Conservation (phyloP, 176 grass and related monocot species). For the Raddia guianensis region DNA sequence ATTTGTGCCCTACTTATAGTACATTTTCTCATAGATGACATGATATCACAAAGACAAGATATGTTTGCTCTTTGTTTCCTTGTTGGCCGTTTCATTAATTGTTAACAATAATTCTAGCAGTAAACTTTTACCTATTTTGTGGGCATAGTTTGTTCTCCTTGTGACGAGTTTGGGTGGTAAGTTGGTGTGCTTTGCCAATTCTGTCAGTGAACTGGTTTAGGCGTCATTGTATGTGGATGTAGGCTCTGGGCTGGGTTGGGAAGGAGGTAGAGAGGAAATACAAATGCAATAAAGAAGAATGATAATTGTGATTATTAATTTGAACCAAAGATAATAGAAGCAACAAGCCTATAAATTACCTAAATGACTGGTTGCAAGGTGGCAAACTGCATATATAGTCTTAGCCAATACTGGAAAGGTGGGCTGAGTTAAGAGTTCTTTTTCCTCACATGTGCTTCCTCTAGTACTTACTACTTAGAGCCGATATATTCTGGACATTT, state of each 20-base stretch:
- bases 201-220: constrained; percentile 14
- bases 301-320: constrained; percentile 14
- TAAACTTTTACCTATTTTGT: neutral
- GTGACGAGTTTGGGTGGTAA: neutral
- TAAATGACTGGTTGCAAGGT: neutral
- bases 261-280: neutral
- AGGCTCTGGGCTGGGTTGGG: neutral
- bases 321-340: neutral
- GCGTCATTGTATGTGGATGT: constrained; percentile 6
- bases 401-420: neutral
- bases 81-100: neutral
- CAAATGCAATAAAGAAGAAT: constrained; percentile 7
- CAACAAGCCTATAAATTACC: constrained; percentile 7
- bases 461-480: neutral
- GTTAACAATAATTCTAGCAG: neutral
- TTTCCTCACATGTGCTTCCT: neutral
- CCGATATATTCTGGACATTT: constrained; percentile 6
- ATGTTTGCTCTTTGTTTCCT: neutral
- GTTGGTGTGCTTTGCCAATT: constrained; percentile 16
- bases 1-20: constrained; percentile 4
- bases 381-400: neutral
- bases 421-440: constrained; percentile 2
- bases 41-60: neutral
- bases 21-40: neutral
- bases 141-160: constrained; percentile 5